A percentile compares a stretch with the other conserved stretches of the same genome.
phyloP scores from a whole-genome alignment of 208 protist genomes.

The Acanthamoeba castellanii region DNA sequence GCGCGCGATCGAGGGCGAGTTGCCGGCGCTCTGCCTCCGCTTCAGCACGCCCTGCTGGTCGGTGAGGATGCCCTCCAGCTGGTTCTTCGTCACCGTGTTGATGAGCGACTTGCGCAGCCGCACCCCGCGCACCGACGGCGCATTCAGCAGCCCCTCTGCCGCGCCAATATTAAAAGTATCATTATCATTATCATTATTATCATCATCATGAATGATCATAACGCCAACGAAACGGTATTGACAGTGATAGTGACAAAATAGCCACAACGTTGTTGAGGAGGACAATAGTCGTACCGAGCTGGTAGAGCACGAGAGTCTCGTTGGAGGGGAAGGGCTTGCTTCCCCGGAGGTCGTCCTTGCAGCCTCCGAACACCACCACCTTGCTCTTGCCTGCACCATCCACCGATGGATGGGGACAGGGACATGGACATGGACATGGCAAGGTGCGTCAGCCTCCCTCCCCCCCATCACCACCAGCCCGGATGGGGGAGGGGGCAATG shows the following conservation, averaged over 20 bases:
- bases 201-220: too few species aligned
- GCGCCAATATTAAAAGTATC: too few species aligned
- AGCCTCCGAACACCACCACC: conserved; percentile 4
- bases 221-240: too few species aligned
- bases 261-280: too few species aligned
- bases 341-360: background rate
- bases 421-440: too few species aligned
- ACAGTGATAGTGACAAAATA: too few species aligned
- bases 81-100: conserved; percentile 15
- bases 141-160: conserved; percentile 3
- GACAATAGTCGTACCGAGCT: conserved; percentile 4
- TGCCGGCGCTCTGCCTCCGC: conserved; percentile 2
- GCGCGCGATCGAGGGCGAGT: conserved; percentile 12
- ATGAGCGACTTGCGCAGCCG: conserved; percentile 24
- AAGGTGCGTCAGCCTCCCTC: too few species aligned
- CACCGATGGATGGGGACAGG: background rate
- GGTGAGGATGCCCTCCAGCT: background rate
- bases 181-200: too few species aligned
- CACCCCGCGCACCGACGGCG: background rate
- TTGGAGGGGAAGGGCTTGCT: conserved; percentile 37
- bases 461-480: too few species aligned
- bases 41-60: background rate
- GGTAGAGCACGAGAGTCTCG: conserved; percentile 8
- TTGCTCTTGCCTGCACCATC: background rate
- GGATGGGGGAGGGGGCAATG: too few species aligned